Evolutionary conservation across 1,284 basidiomycete genomes (phyloP).

Genomic region (Schizophyllum commune): DNA sequence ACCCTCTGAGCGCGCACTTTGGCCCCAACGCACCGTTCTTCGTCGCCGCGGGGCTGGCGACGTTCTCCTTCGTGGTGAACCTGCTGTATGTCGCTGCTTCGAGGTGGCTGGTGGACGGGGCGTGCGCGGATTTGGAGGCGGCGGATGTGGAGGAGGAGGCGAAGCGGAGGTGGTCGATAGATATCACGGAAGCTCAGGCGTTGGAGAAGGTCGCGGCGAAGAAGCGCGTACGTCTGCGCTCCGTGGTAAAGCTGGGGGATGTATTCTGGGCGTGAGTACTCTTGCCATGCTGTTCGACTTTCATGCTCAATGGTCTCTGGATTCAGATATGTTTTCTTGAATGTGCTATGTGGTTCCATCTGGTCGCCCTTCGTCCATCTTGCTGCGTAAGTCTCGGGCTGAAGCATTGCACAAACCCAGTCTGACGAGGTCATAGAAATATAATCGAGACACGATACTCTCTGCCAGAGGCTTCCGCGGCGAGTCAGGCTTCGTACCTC

Average conservation of each 20-base stretch:
- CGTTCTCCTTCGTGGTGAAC: slow-evolving; percentile 60
- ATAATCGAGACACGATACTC: slow-evolving; percentile 64
- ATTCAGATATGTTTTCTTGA: slow-evolving; percentile 59
- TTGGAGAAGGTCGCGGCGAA: slow-evolving; percentile 59
- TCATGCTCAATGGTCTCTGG: not conserved
- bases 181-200: slow-evolving; percentile 52
- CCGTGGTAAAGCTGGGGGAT: slow-evolving; percentile 64
- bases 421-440: slow-evolving; percentile 37
- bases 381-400: slow-evolving; percentile 44
- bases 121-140: slow-evolving; percentile 58
- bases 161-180: slow-evolving; percentile 30
- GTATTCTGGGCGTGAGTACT: slow-evolving; percentile 68
- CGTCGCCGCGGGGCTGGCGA: slow-evolving; percentile 55
- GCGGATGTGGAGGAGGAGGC: slow-evolving; percentile 51
- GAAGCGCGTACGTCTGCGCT: slow-evolving; percentile 47
- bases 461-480: slow-evolving; percentile 53
- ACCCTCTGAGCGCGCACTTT: slow-evolving; percentile 63
- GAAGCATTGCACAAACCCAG: not conserved
- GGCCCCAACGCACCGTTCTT: slow-evolving; percentile 70
- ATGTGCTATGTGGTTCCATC: slow-evolving; percentile 68
- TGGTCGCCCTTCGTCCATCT: slow-evolving; percentile 78
- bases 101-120: slow-evolving; percentile 51
- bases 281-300: not conserved
- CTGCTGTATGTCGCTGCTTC: slow-evolving; percentile 56
- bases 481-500: slow-evolving; percentile 62